Evolutionary conservation across 202 grass and related monocot species (phyloP).

Genomic region (Saccharum hybrid): DNA sequence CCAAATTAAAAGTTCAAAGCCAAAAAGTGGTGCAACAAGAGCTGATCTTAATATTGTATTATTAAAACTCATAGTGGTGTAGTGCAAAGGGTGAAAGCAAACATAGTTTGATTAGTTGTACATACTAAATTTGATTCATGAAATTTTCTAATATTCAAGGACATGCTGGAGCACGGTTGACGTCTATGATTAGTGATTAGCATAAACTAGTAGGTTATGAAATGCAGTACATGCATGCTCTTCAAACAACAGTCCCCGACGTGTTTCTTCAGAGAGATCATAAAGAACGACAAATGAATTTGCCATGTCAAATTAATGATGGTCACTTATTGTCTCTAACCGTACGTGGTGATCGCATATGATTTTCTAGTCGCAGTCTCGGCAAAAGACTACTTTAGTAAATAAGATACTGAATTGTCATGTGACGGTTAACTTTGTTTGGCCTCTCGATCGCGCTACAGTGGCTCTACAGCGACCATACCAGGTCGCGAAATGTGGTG

Average conservation of each 20-base stretch:
- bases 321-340: neutral
- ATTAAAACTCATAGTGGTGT: too few relatives aligned
- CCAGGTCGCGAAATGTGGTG: neutral
- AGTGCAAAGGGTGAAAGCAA: too few relatives aligned
- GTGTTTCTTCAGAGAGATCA: neutral
- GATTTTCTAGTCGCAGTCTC: neutral
- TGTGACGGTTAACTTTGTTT: constrained; percentile 9
- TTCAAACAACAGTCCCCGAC: neutral
- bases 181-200: too few relatives aligned
- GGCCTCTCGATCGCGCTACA: neutral
- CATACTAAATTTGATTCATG: too few relatives aligned
- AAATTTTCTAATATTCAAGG: too few relatives aligned
- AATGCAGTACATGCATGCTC: neutral
- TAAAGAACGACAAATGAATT: neutral
- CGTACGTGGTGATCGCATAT: neutral
- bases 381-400: neutral
- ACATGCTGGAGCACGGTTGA: too few relatives aligned
- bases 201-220: neutral
- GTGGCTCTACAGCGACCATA: neutral
- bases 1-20: too few relatives aligned
- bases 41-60: too few relatives aligned
- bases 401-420: neutral
- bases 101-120: too few relatives aligned
- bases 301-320: neutral
- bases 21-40: too few relatives aligned